Base-by-base conservation (phyloP, 129 eudicot genomes). In the Helichrysum umbraculigerum region DNA sequence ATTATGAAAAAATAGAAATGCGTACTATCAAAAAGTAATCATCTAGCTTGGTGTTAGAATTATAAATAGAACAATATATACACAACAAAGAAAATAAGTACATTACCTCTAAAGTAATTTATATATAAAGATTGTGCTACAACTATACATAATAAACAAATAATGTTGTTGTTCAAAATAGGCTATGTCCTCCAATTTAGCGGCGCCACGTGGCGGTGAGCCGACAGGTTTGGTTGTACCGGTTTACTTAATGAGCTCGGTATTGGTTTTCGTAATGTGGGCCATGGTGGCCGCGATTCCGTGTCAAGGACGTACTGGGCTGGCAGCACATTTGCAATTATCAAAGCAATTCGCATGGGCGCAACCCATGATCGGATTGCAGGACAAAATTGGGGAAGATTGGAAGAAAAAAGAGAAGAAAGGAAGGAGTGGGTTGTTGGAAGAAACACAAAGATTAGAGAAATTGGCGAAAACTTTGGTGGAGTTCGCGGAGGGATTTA, bases 341-440 rank as follows among this genome's bases (percentile, higher is more conserved):
- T 88, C 93, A 2, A 88, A 84, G 84, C 82, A 91, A 1, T 74
- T 82, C 56, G 19, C 51, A 4, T 94, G 98, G 98, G 91, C 93
- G 4, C 90, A 86, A 0, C 64, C 93, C 25, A 79, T 94, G 67
- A 80, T 76, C 68, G 85, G 85, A 59, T 78, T 94, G 39, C 98
- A 94, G 4, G 98, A 94, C 76, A 94, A 86, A 73, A 91, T 94
- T 4, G 93, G 86, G 9, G 98, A 94, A 74, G 85, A 88, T 10
- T 89, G 96, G 98, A 94, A 90, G 85, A 90, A 83, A 80, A 94
- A 91, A 75, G 98, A 94, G 89, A 94, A 91, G 88, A 94, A 86
- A 63, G 96, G 93, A 39, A 68, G 81, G 7, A 81, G 80, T 32
- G 99, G 99, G 11, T 75, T 94, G 66, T 57, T 94, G 86, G 89